Conservation (phyloP, 2,329 filamentous ascomycete species). For the Meredithiella fracta region DNA sequence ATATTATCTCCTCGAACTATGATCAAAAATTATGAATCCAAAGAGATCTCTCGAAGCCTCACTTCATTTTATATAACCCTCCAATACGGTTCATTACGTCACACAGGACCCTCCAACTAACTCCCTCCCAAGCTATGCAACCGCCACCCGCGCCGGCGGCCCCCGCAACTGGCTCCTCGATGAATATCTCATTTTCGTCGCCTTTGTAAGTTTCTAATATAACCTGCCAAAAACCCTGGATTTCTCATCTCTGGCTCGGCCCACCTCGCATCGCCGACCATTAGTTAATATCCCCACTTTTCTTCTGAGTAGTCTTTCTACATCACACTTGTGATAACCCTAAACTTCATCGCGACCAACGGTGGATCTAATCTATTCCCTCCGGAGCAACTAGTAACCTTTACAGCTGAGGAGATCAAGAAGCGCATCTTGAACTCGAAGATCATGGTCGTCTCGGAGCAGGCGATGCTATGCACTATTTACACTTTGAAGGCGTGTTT, state of each 20-base stretch:
- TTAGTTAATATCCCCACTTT: not conserved
- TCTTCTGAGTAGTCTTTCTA: conserved; percentile 20
- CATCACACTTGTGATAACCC: conserved; percentile 24
- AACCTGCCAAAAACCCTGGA: not conserved
- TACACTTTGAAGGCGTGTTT: conserved; percentile 41
- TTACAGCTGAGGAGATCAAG: conserved; percentile 18
- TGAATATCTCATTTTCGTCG: conserved; percentile 10
- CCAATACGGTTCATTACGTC: not conserved
- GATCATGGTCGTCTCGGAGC: conserved; percentile 44
- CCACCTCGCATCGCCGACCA: not conserved
- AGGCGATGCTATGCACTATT: conserved; percentile 43
- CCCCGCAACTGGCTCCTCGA: conserved; percentile 13
- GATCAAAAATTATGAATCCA: too few species aligned
- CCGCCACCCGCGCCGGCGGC: conserved; percentile 10
- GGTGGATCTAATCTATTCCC: conserved; percentile 13
- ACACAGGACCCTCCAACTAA: not conserved
- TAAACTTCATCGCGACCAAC: conserved; percentile 8
- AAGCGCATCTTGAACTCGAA: conserved; percentile 38
- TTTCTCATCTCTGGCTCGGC: not conserved
- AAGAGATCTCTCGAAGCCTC: too few species aligned
- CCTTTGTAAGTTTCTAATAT: conserved; percentile 11
- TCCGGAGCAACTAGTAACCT: conserved; percentile 10
- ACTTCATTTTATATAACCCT: too few species aligned
- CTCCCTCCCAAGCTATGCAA: conserved; percentile 7
- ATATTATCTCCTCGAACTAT: too few species aligned